Percentiles rank a stretch among this genome's conserved stretches.
phyloP scores from a whole-genome alignment of 306 rosid species.

The Nissolia schottii region DNA sequence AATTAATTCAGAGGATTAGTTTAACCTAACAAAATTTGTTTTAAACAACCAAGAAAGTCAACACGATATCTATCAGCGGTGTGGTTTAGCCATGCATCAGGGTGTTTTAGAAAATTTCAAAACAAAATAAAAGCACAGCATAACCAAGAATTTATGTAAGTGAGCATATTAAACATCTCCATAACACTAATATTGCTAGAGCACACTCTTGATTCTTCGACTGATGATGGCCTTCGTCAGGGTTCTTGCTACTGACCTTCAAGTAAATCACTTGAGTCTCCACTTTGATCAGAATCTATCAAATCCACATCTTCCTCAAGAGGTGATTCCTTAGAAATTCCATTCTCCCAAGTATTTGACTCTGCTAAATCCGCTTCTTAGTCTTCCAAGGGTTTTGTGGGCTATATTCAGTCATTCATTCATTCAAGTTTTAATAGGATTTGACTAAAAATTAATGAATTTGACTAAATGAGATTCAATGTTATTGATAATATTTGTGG shows the following conservation, averaged over 20 bases:
- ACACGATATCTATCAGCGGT: not conserved
- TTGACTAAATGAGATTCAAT: too few species aligned
- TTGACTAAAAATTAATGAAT: too few species aligned
- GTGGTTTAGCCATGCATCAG: not conserved
- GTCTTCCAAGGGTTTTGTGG: slow-evolving; percentile 59
- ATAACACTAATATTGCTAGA: slow-evolving; percentile 40
- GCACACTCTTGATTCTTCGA: slow-evolving; percentile 90
- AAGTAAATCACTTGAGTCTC: slow-evolving; percentile 72
- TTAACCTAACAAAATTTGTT: not conserved
- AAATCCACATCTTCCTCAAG: slow-evolving; percentile 59
- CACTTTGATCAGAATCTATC: slow-evolving; percentile 60
- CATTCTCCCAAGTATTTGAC: slow-evolving; percentile 49
- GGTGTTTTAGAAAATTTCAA: not conserved
- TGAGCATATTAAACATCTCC: not conserved
- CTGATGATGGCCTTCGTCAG: slow-evolving; percentile 95
- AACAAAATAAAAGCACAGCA: not conserved
- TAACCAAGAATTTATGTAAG: slow-evolving; percentile 1
- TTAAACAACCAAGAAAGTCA: not conserved
- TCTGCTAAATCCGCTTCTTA: slow-evolving; percentile 63
- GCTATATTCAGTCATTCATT: too few species aligned
- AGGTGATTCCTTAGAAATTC: slow-evolving; percentile 45
- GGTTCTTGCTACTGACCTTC: slow-evolving; percentile 92
- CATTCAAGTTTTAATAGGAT: too few species aligned
- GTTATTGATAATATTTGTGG: too few species aligned
- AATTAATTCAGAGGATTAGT: not conserved